Evolutionary conservation across 2,329 filamentous ascomycete species (phyloP).

Genomic region (Pestalotiopsis sp.): DNA sequence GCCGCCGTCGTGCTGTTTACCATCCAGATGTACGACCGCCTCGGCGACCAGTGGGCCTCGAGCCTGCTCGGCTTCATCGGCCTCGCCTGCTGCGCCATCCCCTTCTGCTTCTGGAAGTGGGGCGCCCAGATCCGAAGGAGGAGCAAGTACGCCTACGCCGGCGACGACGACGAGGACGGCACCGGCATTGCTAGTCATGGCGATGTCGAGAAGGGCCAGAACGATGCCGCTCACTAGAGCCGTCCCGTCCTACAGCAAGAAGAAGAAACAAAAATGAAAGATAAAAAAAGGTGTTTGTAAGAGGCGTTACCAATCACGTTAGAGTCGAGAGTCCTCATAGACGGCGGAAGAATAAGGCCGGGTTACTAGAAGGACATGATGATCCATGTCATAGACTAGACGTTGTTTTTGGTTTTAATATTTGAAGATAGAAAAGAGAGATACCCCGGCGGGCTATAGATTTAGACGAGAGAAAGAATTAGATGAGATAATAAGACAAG

Average conservation of each 20-base stretch:
- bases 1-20: conserved; percentile 79
- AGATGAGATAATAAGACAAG: not conserved
- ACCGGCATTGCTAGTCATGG: not conserved
- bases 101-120: conserved; percentile 80
- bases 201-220: conserved; percentile 10
- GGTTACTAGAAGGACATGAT: not conserved
- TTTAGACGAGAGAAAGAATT: not conserved
- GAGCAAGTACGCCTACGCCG: conserved; percentile 75
- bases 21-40: conserved; percentile 74
- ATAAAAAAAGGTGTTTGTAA: not conserved
- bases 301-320: not conserved
- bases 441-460: not conserved
- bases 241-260: not conserved
- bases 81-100: conserved; percentile 79
- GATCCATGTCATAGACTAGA: not conserved
- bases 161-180: conserved; percentile 49
- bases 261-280: not conserved
- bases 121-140: conserved; percentile 71
- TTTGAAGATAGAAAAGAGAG: not conserved
- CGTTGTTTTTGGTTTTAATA: not conserved
- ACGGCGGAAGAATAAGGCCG: not conserved
- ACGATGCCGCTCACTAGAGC: not conserved
- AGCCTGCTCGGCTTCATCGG: conserved; percentile 73
- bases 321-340: not conserved
- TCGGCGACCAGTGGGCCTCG: conserved; percentile 78